phyloP scores from a whole-genome alignment of 495 filamentous ascomycete species.

The Daldinia decipiens region DNA sequence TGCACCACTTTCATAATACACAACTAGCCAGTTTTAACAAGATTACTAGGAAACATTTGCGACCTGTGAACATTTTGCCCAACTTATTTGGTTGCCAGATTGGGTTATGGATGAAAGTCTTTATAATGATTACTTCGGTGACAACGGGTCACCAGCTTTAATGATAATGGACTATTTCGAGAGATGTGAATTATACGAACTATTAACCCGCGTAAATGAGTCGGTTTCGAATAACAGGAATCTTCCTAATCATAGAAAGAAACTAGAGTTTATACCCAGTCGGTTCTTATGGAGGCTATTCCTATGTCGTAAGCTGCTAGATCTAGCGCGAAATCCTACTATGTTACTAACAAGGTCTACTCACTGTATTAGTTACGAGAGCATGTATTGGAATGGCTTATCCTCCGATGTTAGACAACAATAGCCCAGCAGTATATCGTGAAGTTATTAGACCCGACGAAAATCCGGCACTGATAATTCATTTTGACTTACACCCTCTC shows the following conservation, averaged over 20 bases:
- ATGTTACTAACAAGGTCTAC: conserved; percentile 3
- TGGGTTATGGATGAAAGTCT: neutral
- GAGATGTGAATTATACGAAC: conserved; percentile 25
- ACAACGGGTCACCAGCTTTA: conserved; percentile 1
- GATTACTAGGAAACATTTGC: conserved; percentile 17
- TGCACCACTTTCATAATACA: neutral
- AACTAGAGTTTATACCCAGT: conserved; percentile 32
- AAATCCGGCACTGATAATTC: conserved; percentile 6
- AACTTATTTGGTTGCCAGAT: neutral
- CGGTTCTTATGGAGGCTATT: conserved; percentile 35
- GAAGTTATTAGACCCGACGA: conserved; percentile 8
- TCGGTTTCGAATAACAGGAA: conserved; percentile 5
- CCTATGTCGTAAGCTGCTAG: conserved; percentile 22
- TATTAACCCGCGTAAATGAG: conserved; percentile 30
- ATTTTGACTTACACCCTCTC: conserved; percentile 34
- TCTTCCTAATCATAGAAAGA: conserved; percentile 10
- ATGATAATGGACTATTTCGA: conserved; percentile 36
- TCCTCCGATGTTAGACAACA: conserved; percentile 10
- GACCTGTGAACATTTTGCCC: conserved; percentile 28
- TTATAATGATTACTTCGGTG: conserved; percentile 14
- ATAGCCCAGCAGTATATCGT: conserved; percentile 7
- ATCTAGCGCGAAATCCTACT: neutral
- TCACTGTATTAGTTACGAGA: conserved; percentile 21
- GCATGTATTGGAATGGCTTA: conserved; percentile 39
- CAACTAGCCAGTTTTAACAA: neutral